Percentiles rank a stretch among this genome's conserved stretches.
These are phyloP conservation scores for Penicillium salamii DNA, from an alignment of 495 filamentous ascomycete genomes.

Conservation along the genomic window DNA sequence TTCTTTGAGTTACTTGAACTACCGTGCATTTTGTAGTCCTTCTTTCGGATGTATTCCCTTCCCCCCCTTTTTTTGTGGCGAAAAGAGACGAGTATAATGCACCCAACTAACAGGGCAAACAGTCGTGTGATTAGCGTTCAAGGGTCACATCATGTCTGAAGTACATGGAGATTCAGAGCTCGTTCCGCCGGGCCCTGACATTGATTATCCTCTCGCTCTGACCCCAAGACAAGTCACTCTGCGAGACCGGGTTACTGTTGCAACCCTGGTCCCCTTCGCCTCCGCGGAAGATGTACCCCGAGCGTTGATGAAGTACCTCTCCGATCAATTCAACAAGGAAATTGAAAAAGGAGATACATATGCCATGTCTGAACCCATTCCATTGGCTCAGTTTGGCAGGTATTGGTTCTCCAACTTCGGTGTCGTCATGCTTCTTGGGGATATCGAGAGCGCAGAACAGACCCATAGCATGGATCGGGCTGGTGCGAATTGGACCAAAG, in stretches of 20 bases:
- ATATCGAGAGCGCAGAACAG: conserved; percentile 65
- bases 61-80: not conserved
- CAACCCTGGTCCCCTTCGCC: conserved; percentile 85
- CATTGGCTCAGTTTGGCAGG: conserved; percentile 69
- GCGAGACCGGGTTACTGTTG: conserved; percentile 83
- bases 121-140: conserved; percentile 38
- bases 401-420: conserved; percentile 98
- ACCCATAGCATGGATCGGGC: conserved; percentile 49
- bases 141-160: conserved; percentile 65
- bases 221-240: conserved; percentile 81
- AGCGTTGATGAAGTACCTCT: conserved; percentile 75
- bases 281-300: conserved; percentile 70
- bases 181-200: conserved; percentile 44
- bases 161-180: conserved; percentile 75
- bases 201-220: conserved; percentile 65
- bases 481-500: conserved; percentile 74
- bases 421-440: conserved; percentile 88
- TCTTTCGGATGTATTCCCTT: conserved; percentile 1
- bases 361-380: conserved; percentile 81
- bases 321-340: conserved; percentile 85
- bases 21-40: conserved; percentile 2
- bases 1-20: not conserved
- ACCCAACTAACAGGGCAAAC: conserved; percentile 35
- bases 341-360: conserved; percentile 97
- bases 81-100: conserved; percentile 4